These are phyloP conservation scores for Rhizophora apiculata DNA, from an alignment of 345 rosid genomes.

Conservation along the genomic window DNA sequence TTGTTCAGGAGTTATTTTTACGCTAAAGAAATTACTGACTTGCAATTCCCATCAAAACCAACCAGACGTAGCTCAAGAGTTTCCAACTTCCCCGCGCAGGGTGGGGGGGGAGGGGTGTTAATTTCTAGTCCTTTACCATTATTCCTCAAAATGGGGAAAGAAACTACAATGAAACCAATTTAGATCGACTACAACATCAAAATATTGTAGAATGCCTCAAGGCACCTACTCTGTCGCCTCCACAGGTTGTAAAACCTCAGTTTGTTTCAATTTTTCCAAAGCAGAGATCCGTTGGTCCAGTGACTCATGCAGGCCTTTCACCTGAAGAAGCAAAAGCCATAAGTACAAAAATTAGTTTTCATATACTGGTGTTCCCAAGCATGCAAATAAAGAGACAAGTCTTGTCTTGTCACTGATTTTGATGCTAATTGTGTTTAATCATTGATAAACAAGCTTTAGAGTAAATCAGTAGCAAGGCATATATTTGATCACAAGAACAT, in stretches of 20 bases:
- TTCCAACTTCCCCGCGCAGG: too few species aligned
- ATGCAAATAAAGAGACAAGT: not conserved
- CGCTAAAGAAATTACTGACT: too few species aligned
- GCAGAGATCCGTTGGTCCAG: constrained; percentile 67
- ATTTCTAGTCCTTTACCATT: constrained; percentile 4
- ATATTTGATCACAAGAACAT: too few species aligned
- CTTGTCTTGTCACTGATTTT: too few species aligned
- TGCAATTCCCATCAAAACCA: too few species aligned
- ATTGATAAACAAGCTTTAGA: too few species aligned
- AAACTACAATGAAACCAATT: constrained; percentile 14
- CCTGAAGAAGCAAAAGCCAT: constrained; percentile 32
- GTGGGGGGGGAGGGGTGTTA: too few species aligned
- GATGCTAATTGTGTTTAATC: too few species aligned
- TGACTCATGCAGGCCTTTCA: constrained; percentile 58
- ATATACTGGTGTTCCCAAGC: not conserved
- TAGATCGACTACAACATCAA: not conserved
- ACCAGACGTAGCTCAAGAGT: too few species aligned
- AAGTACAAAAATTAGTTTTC: not conserved
- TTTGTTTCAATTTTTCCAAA: constrained; percentile 75
- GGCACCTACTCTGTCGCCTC: constrained; percentile 55
- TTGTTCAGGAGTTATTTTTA: too few species aligned
- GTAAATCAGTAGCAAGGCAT: too few species aligned
- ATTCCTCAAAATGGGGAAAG: constrained; percentile 8
- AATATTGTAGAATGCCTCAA: constrained; percentile 9
- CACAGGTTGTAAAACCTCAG: constrained; percentile 54